Conservation (phyloP, 2,329 filamentous ascomycete genomes). For the Aspergillus glaucus region DNA sequence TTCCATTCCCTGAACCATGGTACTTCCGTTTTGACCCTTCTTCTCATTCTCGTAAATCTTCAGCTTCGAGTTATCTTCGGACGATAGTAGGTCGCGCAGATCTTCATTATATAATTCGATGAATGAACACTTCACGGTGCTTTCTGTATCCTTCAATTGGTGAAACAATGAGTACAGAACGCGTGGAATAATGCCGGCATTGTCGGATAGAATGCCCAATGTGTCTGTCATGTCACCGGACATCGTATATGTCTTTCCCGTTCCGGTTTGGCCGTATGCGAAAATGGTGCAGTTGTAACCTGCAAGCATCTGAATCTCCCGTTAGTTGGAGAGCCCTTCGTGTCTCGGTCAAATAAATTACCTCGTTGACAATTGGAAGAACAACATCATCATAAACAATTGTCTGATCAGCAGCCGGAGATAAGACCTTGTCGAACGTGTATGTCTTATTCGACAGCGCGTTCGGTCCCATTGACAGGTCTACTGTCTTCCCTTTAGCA, state of each 20-base stretch:
- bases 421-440: constrained; percentile 95
- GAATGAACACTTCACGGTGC: constrained; percentile 93
- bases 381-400: constrained; percentile 97
- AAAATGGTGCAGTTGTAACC: constrained; percentile 99
- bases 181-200: constrained; percentile 90
- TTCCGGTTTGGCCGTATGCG: constrained; percentile 95
- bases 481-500: constrained; percentile 76
- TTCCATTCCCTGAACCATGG: constrained; percentile 95
- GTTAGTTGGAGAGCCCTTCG: constrained; percentile 7
- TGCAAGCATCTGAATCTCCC: constrained; percentile 63
- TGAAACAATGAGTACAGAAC: constrained; percentile 81
- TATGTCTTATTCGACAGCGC: constrained; percentile 94
- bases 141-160: constrained; percentile 77
- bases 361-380: constrained; percentile 85
- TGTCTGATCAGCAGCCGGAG: constrained; percentile 83
- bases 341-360: constrained; percentile 35
- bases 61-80: constrained; percentile 75
- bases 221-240: constrained; percentile 92
- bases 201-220: constrained; percentile 77
- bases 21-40: constrained; percentile 69
- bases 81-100: constrained; percentile 76
- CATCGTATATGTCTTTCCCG: constrained; percentile 99
- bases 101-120: constrained; percentile 99
- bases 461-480: constrained; percentile 86
- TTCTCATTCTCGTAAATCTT: constrained; percentile 90